Base-by-base conservation (phyloP, 208 protist genomes). In the Porcisia hertigi region DNA sequence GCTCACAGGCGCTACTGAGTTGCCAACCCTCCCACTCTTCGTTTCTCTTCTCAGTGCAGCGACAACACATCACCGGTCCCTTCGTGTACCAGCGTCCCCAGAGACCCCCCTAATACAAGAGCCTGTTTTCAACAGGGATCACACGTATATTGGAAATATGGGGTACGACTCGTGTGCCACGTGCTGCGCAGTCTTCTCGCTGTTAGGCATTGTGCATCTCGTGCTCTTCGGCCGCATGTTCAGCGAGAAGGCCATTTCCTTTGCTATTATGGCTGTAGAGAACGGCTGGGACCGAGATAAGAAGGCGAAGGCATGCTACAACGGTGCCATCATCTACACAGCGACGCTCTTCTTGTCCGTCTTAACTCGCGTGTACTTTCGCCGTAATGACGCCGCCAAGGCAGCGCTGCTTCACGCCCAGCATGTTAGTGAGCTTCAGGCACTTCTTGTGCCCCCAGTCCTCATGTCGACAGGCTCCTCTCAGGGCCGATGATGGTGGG, bases 281-380 rank as follows among this genome's bases (percentile, higher is more conserved):
- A 76, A 83, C 49, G 87, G 86, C 1, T 97, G 94, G 92, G 86
- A 95, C 64, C 63, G 79, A 9, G 75, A 89, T 11, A 88, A 77
- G 20, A 97, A 97, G 86, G 91, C 92, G 8, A 89, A 92, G 81
- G 79, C 91, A 20, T 96, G 91, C 83, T 97, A 94, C 80, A 93
- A 90, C 66, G 94, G 86, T 4, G 94, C 94, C 34, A 93, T 96
- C 34, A 84, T 95, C 54, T 97, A 97, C 82, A 87, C 83, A 12
- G 79, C 92, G 58, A 92, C 89, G 20, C 77, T 96, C 55, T 80
- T 95, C 25, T 63, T 97, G 23, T 96, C 94, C 25, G 89, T 94
- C 65, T 55, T 94, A 23, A 84, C 84, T 18, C 83, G 87, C 25
- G 86, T 96, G 69, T 96, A 95, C 75, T 86, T 89, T 54, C 73